Evolutionary conservation across 2,329 filamentous ascomycete genomes (phyloP), one percentile per base, ranked within the genome.

Genomic region (Stromatinia cepivora): DNA sequence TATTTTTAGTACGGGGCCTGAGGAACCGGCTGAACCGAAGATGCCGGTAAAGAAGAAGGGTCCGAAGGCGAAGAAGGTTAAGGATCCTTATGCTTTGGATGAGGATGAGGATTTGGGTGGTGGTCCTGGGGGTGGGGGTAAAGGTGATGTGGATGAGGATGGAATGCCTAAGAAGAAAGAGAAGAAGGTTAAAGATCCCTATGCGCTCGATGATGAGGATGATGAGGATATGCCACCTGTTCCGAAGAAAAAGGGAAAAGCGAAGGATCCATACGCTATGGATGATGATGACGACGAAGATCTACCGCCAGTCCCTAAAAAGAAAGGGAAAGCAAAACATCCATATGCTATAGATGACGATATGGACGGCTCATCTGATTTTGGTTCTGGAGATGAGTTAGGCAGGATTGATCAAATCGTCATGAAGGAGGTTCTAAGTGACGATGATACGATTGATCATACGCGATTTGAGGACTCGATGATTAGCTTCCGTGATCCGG

Each of bases 401-500:
- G 28, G 67, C 52, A 69, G 28, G 25, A 69, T 52, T 39, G 36
- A 52, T 46, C 52, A 69, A 39, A 10, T 48, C 3, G n/a, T 52
- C 22, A 45, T 70, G 31, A 68, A 70, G 42, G 45, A 57, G 25
- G 67, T 62, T 57, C 63, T 66, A 34, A 59, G 58, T 9, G 67
- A 70, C n/a, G 48, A 48, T 34, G 57, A 66, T 25, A 64, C 46
- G 4, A 52, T 64, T 20, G 61, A 25, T 25, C 48, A 54, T 52
- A n/a, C 36, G 20, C 13, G 56, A 46, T 63, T 39, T 22, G 67
- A 68, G n/a, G 69, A 70, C 7, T 68, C 53, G 36, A 39, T 62
- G 15, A 34, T 73, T 13, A 74, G 70, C 62, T 75, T 76, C 67
- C 71, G 72, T 3, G 73, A 77, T 67, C 73, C 75, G 13, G 74